Conservation (phyloP, 768 basidiomycete genomes). For the Xerocomellus intermedius region DNA sequence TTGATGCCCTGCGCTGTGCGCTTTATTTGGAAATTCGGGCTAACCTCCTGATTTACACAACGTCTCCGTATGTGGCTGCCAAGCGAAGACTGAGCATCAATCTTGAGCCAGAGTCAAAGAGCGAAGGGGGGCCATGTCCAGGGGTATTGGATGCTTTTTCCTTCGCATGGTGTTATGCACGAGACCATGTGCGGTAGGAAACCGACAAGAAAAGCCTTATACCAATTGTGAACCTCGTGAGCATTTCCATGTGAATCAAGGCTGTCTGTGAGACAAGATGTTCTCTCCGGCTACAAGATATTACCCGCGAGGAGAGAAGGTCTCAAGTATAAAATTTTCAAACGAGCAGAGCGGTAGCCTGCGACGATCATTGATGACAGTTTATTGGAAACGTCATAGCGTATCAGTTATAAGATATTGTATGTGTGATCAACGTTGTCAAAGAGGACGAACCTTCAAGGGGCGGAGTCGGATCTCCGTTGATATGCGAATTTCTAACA, state of each 20-base stretch:
- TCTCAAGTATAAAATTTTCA: neutral
- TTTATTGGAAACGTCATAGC: neutral
- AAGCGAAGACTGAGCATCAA: neutral
- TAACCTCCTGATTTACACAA: neutral
- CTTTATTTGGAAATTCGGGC: neutral
- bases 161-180: constrained; percentile 34
- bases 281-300: neutral
- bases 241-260: neutral
- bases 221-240: neutral
- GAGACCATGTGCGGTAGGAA: constrained; percentile 26
- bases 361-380: neutral
- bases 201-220: constrained; percentile 40
- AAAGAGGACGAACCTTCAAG: neutral
- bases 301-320: neutral
- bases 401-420: neutral
- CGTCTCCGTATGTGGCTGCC: neutral
- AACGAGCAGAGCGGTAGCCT: neutral
- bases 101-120: neutral
- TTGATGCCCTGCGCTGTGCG: neutral
- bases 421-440: neutral
- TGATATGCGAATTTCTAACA: neutral
- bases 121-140: no score
- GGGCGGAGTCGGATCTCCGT: neutral
- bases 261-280: neutral
- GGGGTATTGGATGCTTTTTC: constrained; percentile 17